Evolutionary conservation across 2,329 filamentous ascomycete species (phyloP), one percentile per base, ranked within the genome.

Genomic region (Verticillium albo-atrum): DNA sequence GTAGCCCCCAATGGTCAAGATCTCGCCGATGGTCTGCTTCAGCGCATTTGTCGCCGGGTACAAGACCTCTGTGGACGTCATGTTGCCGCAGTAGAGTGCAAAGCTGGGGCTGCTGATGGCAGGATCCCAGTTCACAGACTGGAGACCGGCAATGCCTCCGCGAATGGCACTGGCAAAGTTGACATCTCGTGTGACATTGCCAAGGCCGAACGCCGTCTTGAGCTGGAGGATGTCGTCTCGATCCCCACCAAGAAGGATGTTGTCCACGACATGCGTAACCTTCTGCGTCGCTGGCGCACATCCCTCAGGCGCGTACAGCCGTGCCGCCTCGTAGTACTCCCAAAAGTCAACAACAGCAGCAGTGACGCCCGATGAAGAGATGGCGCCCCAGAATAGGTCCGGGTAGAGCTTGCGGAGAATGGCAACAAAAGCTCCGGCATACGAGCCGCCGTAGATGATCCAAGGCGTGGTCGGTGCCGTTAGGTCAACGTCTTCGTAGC

Each of bases 401-500:
- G 92, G 91, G 70, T 96, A 96, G 17, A 88, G 70, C 60, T 89
- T 87, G 32, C 91, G 86, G 37, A 92, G 73, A 66, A 96, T 89
- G 0, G 92, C 90, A 10, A 87, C 89, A 65, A 93, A 89, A 0
- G 87, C 88, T 2, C 92, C 92, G 0, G 91, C 90, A 68, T 96
- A 96, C 0, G 89, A 92, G 1, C 91, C 91, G 2, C 92, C 92
- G 62, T 96, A 96, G 0, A 86, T 85, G 60, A 96, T 88, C 75
- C 88, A 95, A 0, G 91, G 84, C 0, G 85, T 86, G 3, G 77
- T 79, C 1, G 83, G 76, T 0, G 90, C 83, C 0, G 84, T 91
- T 37, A 95, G 74, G 63, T 92, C 82, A 26, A 82, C 68, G 62
- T 90, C 74, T 68, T 90, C 87, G 5, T 92, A 74, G 0, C 90